phyloP scores from a whole-genome alignment of 768 basidiomycete species.

The Macrocybe gigantea region DNA sequence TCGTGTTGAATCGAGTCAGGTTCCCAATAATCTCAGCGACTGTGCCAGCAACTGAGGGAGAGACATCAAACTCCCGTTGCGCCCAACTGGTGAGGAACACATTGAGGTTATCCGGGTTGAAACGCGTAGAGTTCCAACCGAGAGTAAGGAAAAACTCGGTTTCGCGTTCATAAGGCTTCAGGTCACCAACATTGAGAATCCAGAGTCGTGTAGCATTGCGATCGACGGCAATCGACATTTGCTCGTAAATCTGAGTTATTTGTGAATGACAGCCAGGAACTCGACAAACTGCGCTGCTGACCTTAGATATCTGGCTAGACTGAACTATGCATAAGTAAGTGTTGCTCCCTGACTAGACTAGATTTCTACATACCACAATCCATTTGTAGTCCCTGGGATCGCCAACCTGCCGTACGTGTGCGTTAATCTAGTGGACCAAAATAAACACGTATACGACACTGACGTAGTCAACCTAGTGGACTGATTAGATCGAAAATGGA shows the following conservation, averaged over 20 bases:
- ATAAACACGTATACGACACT: background rate
- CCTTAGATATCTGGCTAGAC: conserved; percentile 51
- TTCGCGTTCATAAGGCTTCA: conserved; percentile 70
- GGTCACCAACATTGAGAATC: conserved; percentile 73
- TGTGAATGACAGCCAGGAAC: background rate
- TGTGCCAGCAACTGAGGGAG: conserved; percentile 27
- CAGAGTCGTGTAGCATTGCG: conserved; percentile 55
- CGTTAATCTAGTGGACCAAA: background rate
- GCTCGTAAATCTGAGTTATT: conserved; percentile 46
- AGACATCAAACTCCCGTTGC: conserved; percentile 54
- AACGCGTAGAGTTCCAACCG: conserved; percentile 55
- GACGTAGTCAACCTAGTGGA: conserved; percentile 42
- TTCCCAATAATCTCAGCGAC: conserved; percentile 52
- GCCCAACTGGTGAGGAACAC: conserved; percentile 55
- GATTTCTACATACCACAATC: conserved; percentile 41
- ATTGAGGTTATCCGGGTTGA: conserved; percentile 47
- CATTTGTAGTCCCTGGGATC: conserved; percentile 66
- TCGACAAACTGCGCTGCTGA: conserved; percentile 6
- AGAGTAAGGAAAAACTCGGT: conserved; percentile 64
- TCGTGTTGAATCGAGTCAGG: conserved; percentile 49
- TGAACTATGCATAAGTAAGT: conserved; percentile 11
- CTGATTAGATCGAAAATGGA: conserved; percentile 1
- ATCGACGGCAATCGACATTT: conserved; percentile 61
- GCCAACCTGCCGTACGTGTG: conserved; percentile 40
- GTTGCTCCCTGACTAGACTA: no score